Evolutionary conservation across 495 filamentous ascomycete genomes (phyloP), one percentile per base, ranked within the genome.

Genomic region (Aspergillus homomorphus): DNA sequence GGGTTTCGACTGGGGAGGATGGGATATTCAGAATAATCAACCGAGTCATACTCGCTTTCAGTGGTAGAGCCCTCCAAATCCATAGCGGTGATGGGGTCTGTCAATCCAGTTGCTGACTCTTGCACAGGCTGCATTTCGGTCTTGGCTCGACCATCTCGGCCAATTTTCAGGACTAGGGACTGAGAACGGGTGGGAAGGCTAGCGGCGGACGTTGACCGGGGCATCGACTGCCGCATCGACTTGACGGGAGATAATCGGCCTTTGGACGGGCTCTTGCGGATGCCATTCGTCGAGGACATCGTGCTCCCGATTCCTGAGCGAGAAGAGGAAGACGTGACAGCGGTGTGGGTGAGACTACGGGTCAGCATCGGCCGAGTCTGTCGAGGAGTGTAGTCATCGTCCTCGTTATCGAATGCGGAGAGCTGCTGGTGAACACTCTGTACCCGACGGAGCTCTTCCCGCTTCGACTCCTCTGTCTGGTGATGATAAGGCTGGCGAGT

Each of bases 81-180:
- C 72, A 79, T 77, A 3, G 67, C 70, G 1, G 66, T 69, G 45
- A 73, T 62, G 12, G 73, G 71, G 62, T 79, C 74, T 0, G 75
- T 76, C 61, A 78, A 56, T 0, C 72, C 73, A 6, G 73, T 75
- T 5, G 66, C 57, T 64, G 69, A 51, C 21, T 82, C 77, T 20
- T 79, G 68, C 12, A 88, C 70, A 3, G 86, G 62, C 30, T 84
- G 83, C 57, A 87, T 88, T 67, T 90, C 86, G 7, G 88, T 83
- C 57, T 84, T 85, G 20, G 89, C 89, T 46, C 87, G 76, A 6
- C 89, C 89, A 63, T 84, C 85, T 38, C 82, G 77, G 64, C 89
- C 89, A 62, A 92, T 89, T 12, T 78, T 85, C 54, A 92, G 84
- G 33, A 83, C 84, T 4, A 91, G 83, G 4, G 77, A 78, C 21